Evolutionary conservation across 306 rosid genomes (phyloP).

Genomic region (Glycine latifolia): DNA sequence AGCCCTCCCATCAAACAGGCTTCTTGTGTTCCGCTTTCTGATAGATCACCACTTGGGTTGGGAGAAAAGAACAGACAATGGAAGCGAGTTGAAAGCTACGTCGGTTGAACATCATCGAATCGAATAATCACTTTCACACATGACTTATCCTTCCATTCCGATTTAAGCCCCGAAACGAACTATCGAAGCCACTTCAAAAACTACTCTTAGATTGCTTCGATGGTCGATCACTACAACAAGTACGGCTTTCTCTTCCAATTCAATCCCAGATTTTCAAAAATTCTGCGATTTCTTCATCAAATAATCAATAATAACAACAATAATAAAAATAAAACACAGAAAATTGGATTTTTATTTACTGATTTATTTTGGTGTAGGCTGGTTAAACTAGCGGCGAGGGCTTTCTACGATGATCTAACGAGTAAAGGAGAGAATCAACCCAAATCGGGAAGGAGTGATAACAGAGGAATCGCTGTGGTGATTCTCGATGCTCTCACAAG

Average conservation of each 20-base stretch:
- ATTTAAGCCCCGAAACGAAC: background rate
- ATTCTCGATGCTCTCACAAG: slow-evolving; percentile 95
- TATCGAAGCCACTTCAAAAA: background rate
- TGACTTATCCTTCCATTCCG: background rate
- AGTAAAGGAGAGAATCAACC: slow-evolving; percentile 94
- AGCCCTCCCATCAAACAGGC: no score
- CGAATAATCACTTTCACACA: background rate
- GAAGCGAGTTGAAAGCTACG: background rate
- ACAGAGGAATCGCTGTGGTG: slow-evolving; percentile 94
- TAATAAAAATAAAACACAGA: background rate
- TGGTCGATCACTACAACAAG: slow-evolving; percentile 76
- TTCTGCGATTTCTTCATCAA: background rate
- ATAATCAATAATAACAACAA: background rate
- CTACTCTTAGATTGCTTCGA: slow-evolving; percentile 9
- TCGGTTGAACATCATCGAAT: background rate
- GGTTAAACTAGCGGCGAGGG: slow-evolving; percentile 91
- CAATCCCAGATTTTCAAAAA: background rate
- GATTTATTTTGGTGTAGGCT: slow-evolving; percentile 52
- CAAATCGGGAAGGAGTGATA: slow-evolving; percentile 87
- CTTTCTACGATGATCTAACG: slow-evolving; percentile 87
- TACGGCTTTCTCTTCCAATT: slow-evolving; percentile 39
- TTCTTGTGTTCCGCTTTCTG: no score
- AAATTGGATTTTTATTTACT: background rate
- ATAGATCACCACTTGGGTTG: no score
- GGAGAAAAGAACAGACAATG: background rate